phyloP scores from a whole-genome alignment of 2,329 filamentous ascomycete species.

The Hymenoscyphus albidus region DNA sequence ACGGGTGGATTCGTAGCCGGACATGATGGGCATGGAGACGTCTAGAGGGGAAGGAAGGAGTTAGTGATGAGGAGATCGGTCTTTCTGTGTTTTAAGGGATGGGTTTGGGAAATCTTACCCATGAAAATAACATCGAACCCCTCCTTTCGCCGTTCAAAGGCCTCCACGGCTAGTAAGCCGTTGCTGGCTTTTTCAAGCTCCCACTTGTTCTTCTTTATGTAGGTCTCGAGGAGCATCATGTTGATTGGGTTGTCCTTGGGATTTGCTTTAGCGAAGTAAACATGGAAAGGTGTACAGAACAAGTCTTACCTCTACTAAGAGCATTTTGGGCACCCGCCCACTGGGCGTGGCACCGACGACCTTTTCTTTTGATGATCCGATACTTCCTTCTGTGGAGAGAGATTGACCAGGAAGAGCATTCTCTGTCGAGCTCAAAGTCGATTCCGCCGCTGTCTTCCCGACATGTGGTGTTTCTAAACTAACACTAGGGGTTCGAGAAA shows the following conservation, averaged over 20 bases:
- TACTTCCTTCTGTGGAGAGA: neutral
- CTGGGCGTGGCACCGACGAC: neutral
- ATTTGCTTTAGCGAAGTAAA: neutral
- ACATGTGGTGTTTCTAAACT: neutral
- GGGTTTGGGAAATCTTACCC: slow-evolving; percentile 33
- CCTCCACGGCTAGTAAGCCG: slow-evolving; percentile 44
- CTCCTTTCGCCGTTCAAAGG: slow-evolving; percentile 36
- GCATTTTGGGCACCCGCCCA: slow-evolving; percentile 15
- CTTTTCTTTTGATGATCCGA: neutral
- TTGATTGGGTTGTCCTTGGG: slow-evolving; percentile 19
- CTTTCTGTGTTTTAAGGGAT: too few species aligned
- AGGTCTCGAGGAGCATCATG: slow-evolving; percentile 34
- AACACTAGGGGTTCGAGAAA: neutral
- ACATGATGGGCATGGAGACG: slow-evolving; percentile 53
- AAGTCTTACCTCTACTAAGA: slow-evolving; percentile 25
- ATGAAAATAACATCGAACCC: slow-evolving; percentile 45
- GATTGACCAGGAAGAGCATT: neutral
- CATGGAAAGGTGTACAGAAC: neutral
- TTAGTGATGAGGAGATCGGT: too few species aligned
- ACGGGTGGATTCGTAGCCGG: slow-evolving; percentile 45
- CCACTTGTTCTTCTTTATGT: slow-evolving; percentile 29
- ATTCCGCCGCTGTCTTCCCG: neutral
- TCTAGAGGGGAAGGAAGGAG: slow-evolving; percentile 35
- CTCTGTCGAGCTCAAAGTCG: neutral
- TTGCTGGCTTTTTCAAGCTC: slow-evolving; percentile 40